Percentiles rank a stretch among this genome's conserved stretches.
These are phyloP conservation scores for Pichia sp. DNA, from an alignment of 1,139 yeast species.

Conservation along the genomic window DNA sequence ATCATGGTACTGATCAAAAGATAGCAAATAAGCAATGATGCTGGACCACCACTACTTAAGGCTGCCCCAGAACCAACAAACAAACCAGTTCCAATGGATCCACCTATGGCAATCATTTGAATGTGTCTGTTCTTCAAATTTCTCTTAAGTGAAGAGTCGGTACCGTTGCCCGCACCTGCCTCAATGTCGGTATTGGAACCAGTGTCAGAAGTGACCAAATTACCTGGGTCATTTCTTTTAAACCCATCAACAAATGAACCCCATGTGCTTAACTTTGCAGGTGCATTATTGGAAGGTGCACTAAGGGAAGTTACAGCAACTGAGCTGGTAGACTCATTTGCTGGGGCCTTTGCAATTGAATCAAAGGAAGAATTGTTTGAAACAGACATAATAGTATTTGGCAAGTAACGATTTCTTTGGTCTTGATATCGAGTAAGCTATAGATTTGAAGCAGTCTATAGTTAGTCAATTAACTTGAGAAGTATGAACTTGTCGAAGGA, in stretches of 20 bases:
- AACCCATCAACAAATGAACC: slow-evolving; percentile 9
- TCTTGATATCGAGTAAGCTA: not conserved
- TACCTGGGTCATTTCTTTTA: slow-evolving; percentile 2
- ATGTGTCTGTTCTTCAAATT: slow-evolving; percentile 53
- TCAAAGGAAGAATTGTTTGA: not conserved
- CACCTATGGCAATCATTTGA: slow-evolving; percentile 80
- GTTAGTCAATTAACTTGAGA: too few relatives aligned
- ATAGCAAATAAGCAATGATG: slow-evolving; percentile 47
- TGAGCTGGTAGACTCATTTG: too few relatives aligned
- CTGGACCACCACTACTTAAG: slow-evolving; percentile 57
- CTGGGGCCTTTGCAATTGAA: too few relatives aligned
- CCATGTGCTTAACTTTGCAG: slow-evolving; percentile 1
- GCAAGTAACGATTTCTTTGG: too few relatives aligned
- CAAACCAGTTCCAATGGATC: slow-evolving; percentile 63
- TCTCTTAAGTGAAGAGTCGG: slow-evolving; percentile 53
- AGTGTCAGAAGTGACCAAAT: not conserved
- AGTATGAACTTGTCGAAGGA: too few relatives aligned
- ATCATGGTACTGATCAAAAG: slow-evolving; percentile 37
- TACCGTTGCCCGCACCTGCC: slow-evolving; percentile 46
- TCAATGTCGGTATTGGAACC: slow-evolving; percentile 42
- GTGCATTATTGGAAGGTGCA: not conserved
- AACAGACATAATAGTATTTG: too few relatives aligned
- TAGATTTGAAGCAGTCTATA: not conserved
- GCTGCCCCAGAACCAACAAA: slow-evolving; percentile 56
- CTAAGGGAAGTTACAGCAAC: too few relatives aligned